phyloP scores from a whole-genome alignment of 202 grass and related monocot species.

The Dendrocalamus latiflorus region DNA sequence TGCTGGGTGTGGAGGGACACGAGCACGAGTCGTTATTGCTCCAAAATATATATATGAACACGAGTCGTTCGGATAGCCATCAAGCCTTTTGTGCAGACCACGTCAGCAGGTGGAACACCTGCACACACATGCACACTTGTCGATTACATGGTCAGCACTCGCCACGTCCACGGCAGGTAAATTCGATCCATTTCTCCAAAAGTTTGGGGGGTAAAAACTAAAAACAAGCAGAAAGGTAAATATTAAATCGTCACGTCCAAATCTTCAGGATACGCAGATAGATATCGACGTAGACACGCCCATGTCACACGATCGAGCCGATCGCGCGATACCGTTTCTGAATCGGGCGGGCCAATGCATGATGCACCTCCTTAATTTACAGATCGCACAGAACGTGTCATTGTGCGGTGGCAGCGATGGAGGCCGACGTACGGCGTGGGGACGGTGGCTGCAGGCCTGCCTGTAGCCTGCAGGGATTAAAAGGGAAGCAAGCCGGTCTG shows the following conservation, averaged over 20 bases:
- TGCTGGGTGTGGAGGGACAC: not conserved
- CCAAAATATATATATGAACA: not conserved
- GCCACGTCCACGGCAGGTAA: not conserved
- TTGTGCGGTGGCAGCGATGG: no score
- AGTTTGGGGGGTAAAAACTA: not conserved
- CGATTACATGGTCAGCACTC: not conserved
- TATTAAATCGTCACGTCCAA: not conserved
- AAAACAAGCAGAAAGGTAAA: not conserved
- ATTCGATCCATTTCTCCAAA: not conserved
- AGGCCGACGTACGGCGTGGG: no score
- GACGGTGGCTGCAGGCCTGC: no score
- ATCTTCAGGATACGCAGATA: not conserved
- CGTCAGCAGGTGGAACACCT: constrained; percentile 22
- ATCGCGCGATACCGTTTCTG: no score
- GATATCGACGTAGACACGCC: no score
- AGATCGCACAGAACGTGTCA: no score
- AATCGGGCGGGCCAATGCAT: no score
- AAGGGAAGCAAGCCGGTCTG: no score
- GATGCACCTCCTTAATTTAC: no score
- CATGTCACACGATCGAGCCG: no score
- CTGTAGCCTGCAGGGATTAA: no score
- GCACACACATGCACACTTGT: not conserved
- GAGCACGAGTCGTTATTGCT: not conserved
- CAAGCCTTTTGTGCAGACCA: not conserved
- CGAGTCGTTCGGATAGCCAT: no score